phyloP scores from a whole-genome alignment of 768 basidiomycete genomes.

The Pholiota conissans region DNA sequence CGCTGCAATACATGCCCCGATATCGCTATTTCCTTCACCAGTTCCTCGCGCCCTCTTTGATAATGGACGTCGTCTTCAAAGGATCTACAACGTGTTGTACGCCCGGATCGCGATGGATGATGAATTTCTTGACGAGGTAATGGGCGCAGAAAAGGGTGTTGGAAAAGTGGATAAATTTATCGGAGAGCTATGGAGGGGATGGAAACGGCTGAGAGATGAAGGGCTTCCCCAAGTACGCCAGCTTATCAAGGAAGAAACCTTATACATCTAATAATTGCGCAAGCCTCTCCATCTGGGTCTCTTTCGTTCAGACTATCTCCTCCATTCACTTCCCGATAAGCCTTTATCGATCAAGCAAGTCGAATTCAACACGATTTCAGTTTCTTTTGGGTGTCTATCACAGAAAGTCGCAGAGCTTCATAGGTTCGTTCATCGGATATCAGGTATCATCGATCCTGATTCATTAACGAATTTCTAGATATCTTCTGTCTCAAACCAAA shows the following conservation, averaged over 20 bases:
- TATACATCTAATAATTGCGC: slow-evolving; percentile 6
- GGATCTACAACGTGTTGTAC: slow-evolving; percentile 82
- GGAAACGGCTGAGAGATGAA: slow-evolving; percentile 73
- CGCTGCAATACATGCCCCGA: slow-evolving; percentile 87
- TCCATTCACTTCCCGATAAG: slow-evolving; percentile 55
- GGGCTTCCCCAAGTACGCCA: slow-evolving; percentile 46
- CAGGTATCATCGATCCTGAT: no score
- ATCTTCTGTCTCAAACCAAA: slow-evolving; percentile 60
- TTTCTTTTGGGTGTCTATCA: slow-evolving; percentile 84
- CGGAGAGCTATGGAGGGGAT: slow-evolving; percentile 82
- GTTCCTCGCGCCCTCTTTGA: slow-evolving; percentile 75
- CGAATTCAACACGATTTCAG: slow-evolving; percentile 96
- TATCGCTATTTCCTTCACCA: slow-evolving; percentile 86
- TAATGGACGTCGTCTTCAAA: slow-evolving; percentile 66
- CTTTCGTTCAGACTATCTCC: slow-evolving; percentile 92
- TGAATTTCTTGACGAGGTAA: slow-evolving; percentile 77
- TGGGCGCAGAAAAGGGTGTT: slow-evolving; percentile 79
- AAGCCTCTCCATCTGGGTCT: slow-evolving; percentile 87
- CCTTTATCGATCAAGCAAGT: slow-evolving; percentile 78
- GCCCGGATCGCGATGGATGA: slow-evolving; percentile 78
- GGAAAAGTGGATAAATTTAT: slow-evolving; percentile 87
- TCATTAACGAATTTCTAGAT: no score
- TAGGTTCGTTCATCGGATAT: slow-evolving; percentile 49
- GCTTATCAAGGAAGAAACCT: background rate
- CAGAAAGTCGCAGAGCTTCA: slow-evolving; percentile 71